Evolutionary conservation across 1,139 yeast genomes (phyloP).

Genomic region (Diutina siamensis): DNA sequence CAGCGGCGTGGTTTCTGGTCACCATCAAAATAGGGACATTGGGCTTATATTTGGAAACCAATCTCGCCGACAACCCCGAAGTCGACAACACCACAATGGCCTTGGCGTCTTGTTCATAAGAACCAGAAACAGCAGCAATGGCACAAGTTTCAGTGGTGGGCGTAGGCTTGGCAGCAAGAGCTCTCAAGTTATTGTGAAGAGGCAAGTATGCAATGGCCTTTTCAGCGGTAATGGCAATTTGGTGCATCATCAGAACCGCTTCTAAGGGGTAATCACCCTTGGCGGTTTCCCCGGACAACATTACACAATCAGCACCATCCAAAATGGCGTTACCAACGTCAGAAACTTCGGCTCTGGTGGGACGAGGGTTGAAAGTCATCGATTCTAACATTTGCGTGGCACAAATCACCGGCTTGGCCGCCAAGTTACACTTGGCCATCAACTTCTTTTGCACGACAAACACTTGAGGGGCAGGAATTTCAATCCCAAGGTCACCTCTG

Average conservation of each 20-base stretch:
- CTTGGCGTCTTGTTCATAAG: constrained; percentile 92
- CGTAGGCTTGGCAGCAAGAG: constrained; percentile 79
- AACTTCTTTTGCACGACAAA: constrained; percentile 97
- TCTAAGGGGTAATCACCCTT: constrained; percentile 97
- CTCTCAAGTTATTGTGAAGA: constrained; percentile 80
- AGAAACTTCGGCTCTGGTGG: constrained; percentile 99
- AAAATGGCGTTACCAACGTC: constrained; percentile 98
- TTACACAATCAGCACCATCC: constrained; percentile 99
- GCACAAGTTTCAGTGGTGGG: constrained; percentile 96
- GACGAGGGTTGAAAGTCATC: constrained; percentile 99
- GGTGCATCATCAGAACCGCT: constrained; percentile 98
- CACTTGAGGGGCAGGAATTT: constrained; percentile 98
- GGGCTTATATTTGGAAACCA: constrained; percentile 96
- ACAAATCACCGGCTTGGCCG: constrained; percentile 99
- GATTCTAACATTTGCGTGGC: constrained; percentile 99
- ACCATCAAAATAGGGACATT: constrained; percentile 96
- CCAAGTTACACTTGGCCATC: constrained; percentile 97
- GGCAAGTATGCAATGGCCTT: constrained; percentile 88
- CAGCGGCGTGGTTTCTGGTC: constrained; percentile 87
- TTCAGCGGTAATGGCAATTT: constrained; percentile 93
- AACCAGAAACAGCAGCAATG: constrained; percentile 91
- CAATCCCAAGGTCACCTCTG: constrained; percentile 99
- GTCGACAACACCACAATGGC: constrained; percentile 95
- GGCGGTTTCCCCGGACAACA: constrained; percentile 99
- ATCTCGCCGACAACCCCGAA: constrained; percentile 90